phyloP scores from a whole-genome alignment of 306 rosid genomes.

The Corylus heterophylla region DNA sequence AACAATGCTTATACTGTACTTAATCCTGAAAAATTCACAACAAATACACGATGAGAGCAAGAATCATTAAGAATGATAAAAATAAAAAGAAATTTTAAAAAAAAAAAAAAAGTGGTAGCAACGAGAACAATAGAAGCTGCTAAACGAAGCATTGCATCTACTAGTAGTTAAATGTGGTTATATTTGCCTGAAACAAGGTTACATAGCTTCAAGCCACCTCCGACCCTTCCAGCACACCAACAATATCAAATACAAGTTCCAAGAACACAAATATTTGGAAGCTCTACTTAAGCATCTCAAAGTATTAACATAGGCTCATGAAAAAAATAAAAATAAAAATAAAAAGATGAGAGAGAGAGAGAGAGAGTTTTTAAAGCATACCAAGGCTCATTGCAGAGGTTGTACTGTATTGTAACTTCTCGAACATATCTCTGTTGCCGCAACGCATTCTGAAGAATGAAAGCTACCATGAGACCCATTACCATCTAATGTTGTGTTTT shows the following conservation, averaged over 20 bases:
- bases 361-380: constrained; percentile 31
- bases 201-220: too few relatives aligned
- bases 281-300: too few relatives aligned
- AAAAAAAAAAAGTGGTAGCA: background rate
- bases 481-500: background rate
- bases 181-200: too few relatives aligned
- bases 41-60: constrained; percentile 14
- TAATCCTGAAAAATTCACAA: constrained; percentile 62
- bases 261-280: too few relatives aligned
- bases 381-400: constrained; percentile 99
- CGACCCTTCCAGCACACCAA: too few relatives aligned
- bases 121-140: background rate
- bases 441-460: constrained; percentile 73
- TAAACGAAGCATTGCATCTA: background rate
- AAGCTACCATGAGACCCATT: constrained; percentile 14
- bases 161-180: background rate
- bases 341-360: background rate
- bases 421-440: constrained; percentile 86
- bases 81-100: background rate
- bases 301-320: too few relatives aligned
- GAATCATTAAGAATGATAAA: background rate
- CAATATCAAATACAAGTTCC: too few relatives aligned
- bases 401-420: constrained; percentile 97
- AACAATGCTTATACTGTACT: constrained; percentile 94
- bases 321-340: too few relatives aligned